Evolutionary conservation across 202 grass and related monocot genomes (phyloP), one percentile per base, ranked within the genome.

Genomic region (Cymbopogon flexuosus): DNA sequence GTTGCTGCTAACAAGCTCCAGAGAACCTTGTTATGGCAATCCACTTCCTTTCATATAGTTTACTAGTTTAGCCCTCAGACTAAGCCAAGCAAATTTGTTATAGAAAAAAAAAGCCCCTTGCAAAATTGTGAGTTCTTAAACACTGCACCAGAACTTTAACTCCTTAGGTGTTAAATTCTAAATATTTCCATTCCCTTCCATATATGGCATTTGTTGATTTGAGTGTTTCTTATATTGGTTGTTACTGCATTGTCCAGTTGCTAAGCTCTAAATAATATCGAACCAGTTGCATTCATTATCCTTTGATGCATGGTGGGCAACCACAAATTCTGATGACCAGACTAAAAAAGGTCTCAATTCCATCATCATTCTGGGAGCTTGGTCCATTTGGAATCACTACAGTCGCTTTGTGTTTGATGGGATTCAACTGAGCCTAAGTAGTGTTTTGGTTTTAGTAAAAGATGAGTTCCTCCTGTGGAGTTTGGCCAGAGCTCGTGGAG

Each of bases 231-330:
- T 22, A 23, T 58, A 58, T 58, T 58, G 3, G 15, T 75, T 68
- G n/a, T 11, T 8, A 15, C 27, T 19, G 12, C 9, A 58, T 51
- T 10, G 4, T 24, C 62, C 2, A 65, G 35, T 80, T 4, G 72
- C 47, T 65, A 58, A 58, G 31, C 49, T 54, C 14, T 75, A 24
- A 74, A 15, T 61, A 60, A 58, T 58, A n/a, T 54, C 2, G 18
- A 54, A 66, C 11, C 37, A 59, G 30, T 68, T 52, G 66, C 58
- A 73, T 87, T 65, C 11, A 39, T 65, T 75, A 59, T 58, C 49
- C 49, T 41, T 43, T 43, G 11, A 13, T 43, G 41, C 41, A 43
- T 43, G 11, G 41, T 43, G 41, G 41, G 41, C 11, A 43, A 43
- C 10, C 41, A 43, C 41, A 43, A 43, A 12, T 43, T 43, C 41